phyloP scores from a whole-genome alignment of 1,139 yeast species.

The Candida glucosophila region DNA sequence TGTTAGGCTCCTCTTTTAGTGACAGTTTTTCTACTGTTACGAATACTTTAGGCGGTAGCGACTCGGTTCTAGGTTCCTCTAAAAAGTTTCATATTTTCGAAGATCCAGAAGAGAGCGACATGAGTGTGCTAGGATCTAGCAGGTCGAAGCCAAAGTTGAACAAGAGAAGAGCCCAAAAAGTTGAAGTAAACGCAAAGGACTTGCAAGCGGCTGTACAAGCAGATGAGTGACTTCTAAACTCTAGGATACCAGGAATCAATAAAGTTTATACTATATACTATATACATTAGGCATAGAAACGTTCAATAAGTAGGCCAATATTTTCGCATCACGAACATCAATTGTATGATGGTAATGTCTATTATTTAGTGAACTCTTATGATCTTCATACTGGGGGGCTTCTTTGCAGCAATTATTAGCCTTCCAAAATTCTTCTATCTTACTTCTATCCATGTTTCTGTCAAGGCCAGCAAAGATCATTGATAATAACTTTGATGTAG shows the following conservation, averaged over 20 bases:
- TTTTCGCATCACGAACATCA: slow-evolving; percentile 20
- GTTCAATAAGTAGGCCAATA: slow-evolving; percentile 12
- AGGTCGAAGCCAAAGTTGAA: slow-evolving; percentile 12
- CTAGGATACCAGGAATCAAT: too few species aligned
- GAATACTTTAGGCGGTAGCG: slow-evolving; percentile 22
- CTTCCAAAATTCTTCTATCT: too few species aligned
- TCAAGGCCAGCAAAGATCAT: too few species aligned
- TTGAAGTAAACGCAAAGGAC: slow-evolving; percentile 33
- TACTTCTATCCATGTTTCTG: too few species aligned
- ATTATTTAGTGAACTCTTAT: too few species aligned
- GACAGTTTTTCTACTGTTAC: slow-evolving; percentile 25
- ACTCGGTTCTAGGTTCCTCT: slow-evolving; percentile 14
- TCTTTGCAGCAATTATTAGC: too few species aligned
- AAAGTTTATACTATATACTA: too few species aligned
- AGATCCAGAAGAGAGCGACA: slow-evolving; percentile 23
- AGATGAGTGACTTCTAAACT: slow-evolving; percentile 1
- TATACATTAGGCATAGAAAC: too few species aligned
- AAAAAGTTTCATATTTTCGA: slow-evolving; percentile 11
- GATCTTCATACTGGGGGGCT: too few species aligned
- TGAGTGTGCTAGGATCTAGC: slow-evolving; percentile 20
- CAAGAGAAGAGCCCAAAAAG: slow-evolving; percentile 14
- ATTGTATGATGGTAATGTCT: slow-evolving; percentile 13
- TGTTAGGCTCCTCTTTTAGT: slow-evolving; percentile 34
- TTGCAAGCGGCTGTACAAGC: slow-evolving; percentile 17
- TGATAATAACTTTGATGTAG: slow-evolving; percentile 4